These are phyloP conservation scores for Globisporangium parvum DNA, from an alignment of 352 stramenopile genomes.

Conservation along the genomic window DNA sequence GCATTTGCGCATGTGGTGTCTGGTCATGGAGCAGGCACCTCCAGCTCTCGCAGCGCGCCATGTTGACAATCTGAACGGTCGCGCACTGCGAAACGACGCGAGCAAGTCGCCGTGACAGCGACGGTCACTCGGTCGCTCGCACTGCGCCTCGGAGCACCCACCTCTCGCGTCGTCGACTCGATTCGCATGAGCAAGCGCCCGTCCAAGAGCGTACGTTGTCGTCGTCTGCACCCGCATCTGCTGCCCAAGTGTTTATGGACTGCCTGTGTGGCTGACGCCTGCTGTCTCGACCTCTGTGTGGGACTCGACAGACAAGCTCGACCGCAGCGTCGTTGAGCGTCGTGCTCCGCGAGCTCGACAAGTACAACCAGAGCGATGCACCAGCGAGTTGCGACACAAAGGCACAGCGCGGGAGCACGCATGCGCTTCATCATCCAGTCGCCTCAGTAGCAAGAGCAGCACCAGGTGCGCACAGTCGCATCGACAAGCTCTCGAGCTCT, in stretches of 20 bases:
- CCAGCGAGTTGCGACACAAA: constrained; percentile 2
- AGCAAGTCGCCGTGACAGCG: no score
- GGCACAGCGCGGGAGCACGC: no score
- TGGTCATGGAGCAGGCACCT: no score
- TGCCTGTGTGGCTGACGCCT: not conserved
- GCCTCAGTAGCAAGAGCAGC: not conserved
- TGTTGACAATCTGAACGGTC: no score
- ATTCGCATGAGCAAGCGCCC: constrained; percentile 41
- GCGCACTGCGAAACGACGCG: no score
- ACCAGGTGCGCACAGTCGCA: not conserved
- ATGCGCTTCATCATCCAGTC: no score
- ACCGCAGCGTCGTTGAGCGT: constrained; percentile 48
- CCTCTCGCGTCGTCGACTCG: no score
- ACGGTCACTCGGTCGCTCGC: no score
- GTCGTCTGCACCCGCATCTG: not conserved
- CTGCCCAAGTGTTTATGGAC: not conserved
- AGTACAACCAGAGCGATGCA: constrained; percentile 42
- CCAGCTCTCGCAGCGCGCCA: no score
- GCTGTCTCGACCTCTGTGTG: constrained; percentile 5
- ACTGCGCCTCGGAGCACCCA: no score
- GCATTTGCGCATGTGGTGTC: no score
- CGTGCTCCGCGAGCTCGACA: constrained; percentile 50
- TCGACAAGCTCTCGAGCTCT: no score
- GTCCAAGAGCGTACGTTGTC: constrained; percentile 34
- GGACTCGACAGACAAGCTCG: constrained; percentile 2